Base-by-base conservation (phyloP, 2,329 filamentous ascomycete species). In the Phaeomoniella chlamydospora region DNA sequence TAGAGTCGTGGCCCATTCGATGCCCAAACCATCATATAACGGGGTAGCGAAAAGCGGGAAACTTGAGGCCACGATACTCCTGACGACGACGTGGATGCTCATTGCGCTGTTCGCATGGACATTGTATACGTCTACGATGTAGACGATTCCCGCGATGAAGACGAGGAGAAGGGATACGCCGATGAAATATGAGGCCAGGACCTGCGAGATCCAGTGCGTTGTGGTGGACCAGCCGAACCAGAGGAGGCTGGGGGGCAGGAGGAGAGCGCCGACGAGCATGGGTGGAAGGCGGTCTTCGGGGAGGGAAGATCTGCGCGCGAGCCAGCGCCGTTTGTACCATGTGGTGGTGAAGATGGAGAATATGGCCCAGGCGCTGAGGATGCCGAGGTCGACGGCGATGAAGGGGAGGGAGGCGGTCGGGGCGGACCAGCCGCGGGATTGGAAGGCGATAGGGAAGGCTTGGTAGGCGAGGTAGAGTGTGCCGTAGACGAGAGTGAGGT, bases 141-240 rank as follows among this genome's bases (percentile, higher is more conserved):
- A 17, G 12, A 12, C 17, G 33, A 34, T 12, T 9, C 18, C 14
- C 5, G 12, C 9, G 15, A 18, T 18, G 18, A 22, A 17, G 16
- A 34, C 12, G 12, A 18, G 33, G 18, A n/a, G 14, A 18, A 34
- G 9, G 6, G 33, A 18, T 9, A 18, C 5, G 14, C 33, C 14
- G 12, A 17, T 34, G 12, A 34, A 39, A 30, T 39, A 41, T 2
- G 35, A 36, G 9, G 41, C 39, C 12, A 34, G 37, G 22, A 43
- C 36, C 19, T 37, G 36, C 12, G 55, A 58, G n/a, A 64, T 56
- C 16, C 66, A 48, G 40, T 67, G 57, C 1, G 62, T 65, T 37
- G 66, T 64, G 15, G 61, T 61, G 4, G 41, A 39, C 39, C 39
- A 48, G 12, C 42, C 51, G 35, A 46, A 52, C 46, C 44, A 50